Base-by-base conservation (phyloP, 805 yeast species). In the Komagataella pastoris region DNA sequence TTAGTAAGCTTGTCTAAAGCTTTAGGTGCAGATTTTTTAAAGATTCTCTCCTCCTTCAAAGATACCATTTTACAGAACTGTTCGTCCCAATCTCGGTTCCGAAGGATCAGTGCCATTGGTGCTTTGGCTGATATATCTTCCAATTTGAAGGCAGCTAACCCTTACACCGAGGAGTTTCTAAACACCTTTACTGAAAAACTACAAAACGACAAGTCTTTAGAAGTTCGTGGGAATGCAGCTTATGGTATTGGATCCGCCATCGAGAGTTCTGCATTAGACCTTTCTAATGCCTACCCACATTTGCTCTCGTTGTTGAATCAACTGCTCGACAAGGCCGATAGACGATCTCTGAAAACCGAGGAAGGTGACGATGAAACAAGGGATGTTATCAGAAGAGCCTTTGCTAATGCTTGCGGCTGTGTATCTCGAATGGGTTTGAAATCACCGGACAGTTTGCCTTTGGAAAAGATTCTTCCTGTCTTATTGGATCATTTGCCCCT, bases 361-460 rank as follows among this genome's bases (percentile, higher is more conserved):
- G 79, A 72, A 52, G 85, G 80, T 55, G 88, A 82, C 60, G 95
- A 84, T 57, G 91, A 85, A 65, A 75, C 87, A 40, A 77, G 77
- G 61, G 96, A 88, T 57, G 84, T 80, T 54, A 78, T 87, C 59
- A 83, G 83, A 69, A 78, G 96, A 71, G 81, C 95, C 5, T 80
- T 79, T 58, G 97, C 98, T 54, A 93, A 93, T 67, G 96, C 96
- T 3, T 85, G 93, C 67, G 99, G 99, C 47, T 93, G 98, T 77
- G 96, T 90, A 53, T 90, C 96, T 17, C 81, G 99, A 69, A 76
- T 93, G 86, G 78, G 86, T 12, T 71, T 87, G 65, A 83, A 84
- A 64, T 77, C 85, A 65, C 81, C 79, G 60, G 70, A 68, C 44
- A 76, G 84, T 44, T 81, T 90, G 58, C 97, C 97, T 54, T 68